These are phyloP conservation scores for Priceomyces medius DNA, from an alignment of 805 yeast species.

Conservation along the genomic window DNA sequence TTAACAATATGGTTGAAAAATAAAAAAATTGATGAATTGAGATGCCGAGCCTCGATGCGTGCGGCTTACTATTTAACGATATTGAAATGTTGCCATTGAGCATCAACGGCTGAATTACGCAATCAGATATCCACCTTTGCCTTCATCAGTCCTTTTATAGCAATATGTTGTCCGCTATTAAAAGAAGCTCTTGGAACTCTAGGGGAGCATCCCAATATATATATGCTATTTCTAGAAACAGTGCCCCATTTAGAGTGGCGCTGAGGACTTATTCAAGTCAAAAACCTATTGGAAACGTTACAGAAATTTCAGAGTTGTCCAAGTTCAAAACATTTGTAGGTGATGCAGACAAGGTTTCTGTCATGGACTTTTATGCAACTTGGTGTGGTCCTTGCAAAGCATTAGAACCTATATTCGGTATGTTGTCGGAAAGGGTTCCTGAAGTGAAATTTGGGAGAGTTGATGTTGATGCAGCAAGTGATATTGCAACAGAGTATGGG, in stretches of 20 bases:
- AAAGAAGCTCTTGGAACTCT: neutral
- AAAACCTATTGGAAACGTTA: conserved; percentile 15
- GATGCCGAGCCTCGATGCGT: no score
- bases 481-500: conserved; percentile 59
- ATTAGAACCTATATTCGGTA: conserved; percentile 37
- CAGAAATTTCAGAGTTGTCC: conserved; percentile 26
- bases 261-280: conserved; percentile 6
- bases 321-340: conserved; percentile 25
- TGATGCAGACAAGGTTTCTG: conserved; percentile 25
- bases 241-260: neutral
- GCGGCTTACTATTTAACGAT: no score
- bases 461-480: conserved; percentile 65
- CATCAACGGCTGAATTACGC: no score
- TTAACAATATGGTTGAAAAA: no score
- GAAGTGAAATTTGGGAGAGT: conserved; percentile 64
- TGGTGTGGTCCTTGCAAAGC: conserved; percentile 50
- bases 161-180: neutral
- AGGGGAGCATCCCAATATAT: neutral
- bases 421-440: conserved; percentile 34
- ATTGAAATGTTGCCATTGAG: no score
- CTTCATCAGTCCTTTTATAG: no score
- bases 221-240: neutral
- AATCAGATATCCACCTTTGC: no score
- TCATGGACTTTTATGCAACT: conserved; percentile 43
- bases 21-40: neutral